Evolutionary conservation across 768 basidiomycete genomes (phyloP).

Genomic region (Tylopilus sp.): DNA sequence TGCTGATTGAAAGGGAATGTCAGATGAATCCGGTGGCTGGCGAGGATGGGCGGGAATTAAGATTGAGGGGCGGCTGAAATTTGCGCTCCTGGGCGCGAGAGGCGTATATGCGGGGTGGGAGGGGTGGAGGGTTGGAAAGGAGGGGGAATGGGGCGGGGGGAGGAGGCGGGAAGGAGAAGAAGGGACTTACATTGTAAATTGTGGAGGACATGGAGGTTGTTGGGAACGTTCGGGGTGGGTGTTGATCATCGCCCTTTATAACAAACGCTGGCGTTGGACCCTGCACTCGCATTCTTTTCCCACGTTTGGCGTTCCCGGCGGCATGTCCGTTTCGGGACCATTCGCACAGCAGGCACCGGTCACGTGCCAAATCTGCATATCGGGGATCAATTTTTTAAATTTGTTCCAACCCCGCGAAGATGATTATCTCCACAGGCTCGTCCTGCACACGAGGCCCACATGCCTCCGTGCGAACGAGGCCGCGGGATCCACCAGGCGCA

Average conservation of each 20-base stretch:
- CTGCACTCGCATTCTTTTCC: slow-evolving; percentile 33
- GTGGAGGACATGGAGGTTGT: slow-evolving; percentile 37
- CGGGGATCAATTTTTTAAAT: slow-evolving; percentile 16
- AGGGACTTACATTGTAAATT: slow-evolving; percentile 36
- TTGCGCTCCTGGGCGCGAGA: slow-evolving; percentile 15
- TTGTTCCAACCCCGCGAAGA: slow-evolving; percentile 23
- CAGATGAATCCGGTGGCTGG: slow-evolving; percentile 9
- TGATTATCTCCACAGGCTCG: slow-evolving; percentile 17
- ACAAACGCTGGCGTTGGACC: slow-evolving; percentile 33
- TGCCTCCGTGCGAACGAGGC: slow-evolving; percentile 1
- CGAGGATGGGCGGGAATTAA: not conserved
- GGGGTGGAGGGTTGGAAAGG: not conserved
- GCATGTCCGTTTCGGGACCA: slow-evolving; percentile 27
- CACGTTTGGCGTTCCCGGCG: slow-evolving; percentile 36
- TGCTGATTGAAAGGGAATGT: slow-evolving; percentile 35
- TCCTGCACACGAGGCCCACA: slow-evolving; percentile 6
- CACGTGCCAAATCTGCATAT: slow-evolving; percentile 26
- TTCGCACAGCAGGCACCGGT: slow-evolving; percentile 26
- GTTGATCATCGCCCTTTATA: slow-evolving; percentile 41
- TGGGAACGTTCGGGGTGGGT: slow-evolving; percentile 37
- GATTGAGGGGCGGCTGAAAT: slow-evolving; percentile 15
- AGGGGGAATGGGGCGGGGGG: not conserved
- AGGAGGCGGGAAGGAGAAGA: not conserved
- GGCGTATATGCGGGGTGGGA: not conserved
- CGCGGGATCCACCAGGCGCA: too few species aligned